Conservation (phyloP, 2,329 filamentous ascomycete species). For the Boeremia lycopersici region DNA sequence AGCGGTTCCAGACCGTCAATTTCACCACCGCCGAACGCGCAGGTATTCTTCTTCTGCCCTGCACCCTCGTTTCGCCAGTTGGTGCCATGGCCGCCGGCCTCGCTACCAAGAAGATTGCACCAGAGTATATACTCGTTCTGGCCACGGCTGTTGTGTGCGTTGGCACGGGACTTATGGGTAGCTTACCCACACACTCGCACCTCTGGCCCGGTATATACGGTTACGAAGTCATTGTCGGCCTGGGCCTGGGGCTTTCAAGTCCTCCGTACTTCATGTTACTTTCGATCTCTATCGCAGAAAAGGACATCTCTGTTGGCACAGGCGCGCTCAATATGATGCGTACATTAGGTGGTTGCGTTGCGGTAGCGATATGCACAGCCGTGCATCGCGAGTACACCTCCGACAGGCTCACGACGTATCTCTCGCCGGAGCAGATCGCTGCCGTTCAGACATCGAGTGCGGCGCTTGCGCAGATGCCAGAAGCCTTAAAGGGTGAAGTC, state of each 20-base stretch:
- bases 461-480: constrained; percentile 24
- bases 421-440: constrained; percentile 30
- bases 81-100: constrained; percentile 34
- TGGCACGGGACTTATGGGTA: constrained; percentile 37
- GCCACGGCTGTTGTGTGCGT: constrained; percentile 28
- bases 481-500: constrained; percentile 19
- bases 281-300: constrained; percentile 27
- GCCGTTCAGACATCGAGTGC: constrained; percentile 26
- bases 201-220: constrained; percentile 33
- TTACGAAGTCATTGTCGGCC: constrained; percentile 37
- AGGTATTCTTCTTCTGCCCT: constrained; percentile 38
- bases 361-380: constrained; percentile 40
- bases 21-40: constrained; percentile 37
- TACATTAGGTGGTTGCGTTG: constrained; percentile 40
- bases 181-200: constrained; percentile 25
- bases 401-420: constrained; percentile 22
- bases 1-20: constrained; percentile 43
- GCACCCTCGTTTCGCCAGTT: constrained; percentile 34
- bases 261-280: constrained; percentile 39
- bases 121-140: constrained; percentile 31
- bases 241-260: constrained; percentile 34
- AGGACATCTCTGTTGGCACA: constrained; percentile 36
- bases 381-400: constrained; percentile 32
- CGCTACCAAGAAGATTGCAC: constrained; percentile 25
- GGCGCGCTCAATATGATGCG: constrained; percentile 42